phyloP scores from a whole-genome alignment of 495 filamentous ascomycete genomes.

The Hypomontagnella submonticulosa region DNA sequence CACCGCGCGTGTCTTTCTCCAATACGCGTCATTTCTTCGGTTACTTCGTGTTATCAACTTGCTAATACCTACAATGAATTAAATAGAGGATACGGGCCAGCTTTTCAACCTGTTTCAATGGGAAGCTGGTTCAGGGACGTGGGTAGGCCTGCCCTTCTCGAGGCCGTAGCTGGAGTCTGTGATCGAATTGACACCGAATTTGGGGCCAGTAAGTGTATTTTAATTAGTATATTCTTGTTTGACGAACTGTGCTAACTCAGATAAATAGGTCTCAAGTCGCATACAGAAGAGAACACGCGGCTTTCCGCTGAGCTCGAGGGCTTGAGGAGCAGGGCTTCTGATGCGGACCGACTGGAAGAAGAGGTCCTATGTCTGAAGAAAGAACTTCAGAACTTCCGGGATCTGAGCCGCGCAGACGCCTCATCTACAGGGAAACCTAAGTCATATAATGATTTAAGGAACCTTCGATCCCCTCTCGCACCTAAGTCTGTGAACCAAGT shows the following conservation, averaged over 20 bases:
- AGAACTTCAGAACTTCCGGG: constrained; percentile 44
- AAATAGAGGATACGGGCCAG: background rate
- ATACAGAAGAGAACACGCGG: constrained; percentile 26
- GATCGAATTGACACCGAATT: constrained; percentile 53
- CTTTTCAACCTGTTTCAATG: constrained; percentile 40
- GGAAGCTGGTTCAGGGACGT: constrained; percentile 51
- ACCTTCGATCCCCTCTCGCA: constrained; percentile 37
- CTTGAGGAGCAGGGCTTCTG: constrained; percentile 42
- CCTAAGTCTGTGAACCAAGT: constrained; percentile 37
- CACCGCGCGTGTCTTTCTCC: constrained; percentile 16
- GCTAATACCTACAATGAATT: background rate
- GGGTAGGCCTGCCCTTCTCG: constrained; percentile 53
- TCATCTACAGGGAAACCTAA: background rate
- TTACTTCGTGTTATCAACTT: background rate
- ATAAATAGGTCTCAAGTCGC: constrained; percentile 22
- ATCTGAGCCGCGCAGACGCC: constrained; percentile 6
- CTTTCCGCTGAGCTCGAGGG: constrained; percentile 47
- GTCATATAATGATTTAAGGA: background rate
- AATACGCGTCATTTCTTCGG: constrained; percentile 11
- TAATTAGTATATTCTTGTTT: background rate
- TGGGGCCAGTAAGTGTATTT: constrained; percentile 47
- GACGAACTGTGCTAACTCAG: constrained; percentile 6
- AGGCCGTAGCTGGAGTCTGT: constrained; percentile 53
- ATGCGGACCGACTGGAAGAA: constrained; percentile 44
- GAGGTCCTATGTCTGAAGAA: constrained; percentile 51